Evolutionary conservation across 371 early-diverging fungal species (phyloP).

Genomic region (Mucor lusitanicus): DNA sequence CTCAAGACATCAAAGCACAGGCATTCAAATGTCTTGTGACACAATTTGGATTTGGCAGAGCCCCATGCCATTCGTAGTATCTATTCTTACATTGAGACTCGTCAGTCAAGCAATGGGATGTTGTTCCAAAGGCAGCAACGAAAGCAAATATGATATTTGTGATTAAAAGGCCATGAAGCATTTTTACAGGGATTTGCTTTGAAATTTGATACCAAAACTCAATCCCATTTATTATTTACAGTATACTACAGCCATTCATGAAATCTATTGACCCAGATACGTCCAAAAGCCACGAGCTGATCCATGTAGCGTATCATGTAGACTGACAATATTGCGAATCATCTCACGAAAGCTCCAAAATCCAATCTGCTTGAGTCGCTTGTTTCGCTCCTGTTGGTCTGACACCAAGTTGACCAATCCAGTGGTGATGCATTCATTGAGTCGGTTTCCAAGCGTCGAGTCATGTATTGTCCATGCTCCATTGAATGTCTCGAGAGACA

Average conservation of each 20-base stretch:
- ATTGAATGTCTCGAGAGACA: conserved; percentile 83
- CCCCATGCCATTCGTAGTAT: too few relatives aligned
- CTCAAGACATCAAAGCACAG: too few relatives aligned
- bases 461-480: conserved; percentile 92
- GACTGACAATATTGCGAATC: conserved; percentile 66
- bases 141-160: too few relatives aligned
- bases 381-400: conserved; percentile 83
- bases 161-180: too few relatives aligned
- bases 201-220: neutral
- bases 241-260: neutral
- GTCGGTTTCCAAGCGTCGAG: conserved; percentile 69
- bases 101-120: too few relatives aligned
- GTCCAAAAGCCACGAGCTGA: conserved; percentile 72
- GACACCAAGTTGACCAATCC: conserved; percentile 74
- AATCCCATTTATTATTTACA: neutral
- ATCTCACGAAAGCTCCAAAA: conserved; percentile 83
- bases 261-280: conserved; percentile 46
- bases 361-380: conserved; percentile 84
- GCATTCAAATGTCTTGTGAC: too few relatives aligned
- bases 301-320: conserved; percentile 82
- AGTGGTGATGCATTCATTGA: conserved; percentile 80
- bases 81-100: too few relatives aligned
- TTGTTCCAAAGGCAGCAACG: too few relatives aligned
- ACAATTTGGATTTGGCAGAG: too few relatives aligned
- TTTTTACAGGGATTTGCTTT: too few relatives aligned